phyloP scores from a whole-genome alignment of 164 flowering plant species.

The Saururus chinensis region DNA sequence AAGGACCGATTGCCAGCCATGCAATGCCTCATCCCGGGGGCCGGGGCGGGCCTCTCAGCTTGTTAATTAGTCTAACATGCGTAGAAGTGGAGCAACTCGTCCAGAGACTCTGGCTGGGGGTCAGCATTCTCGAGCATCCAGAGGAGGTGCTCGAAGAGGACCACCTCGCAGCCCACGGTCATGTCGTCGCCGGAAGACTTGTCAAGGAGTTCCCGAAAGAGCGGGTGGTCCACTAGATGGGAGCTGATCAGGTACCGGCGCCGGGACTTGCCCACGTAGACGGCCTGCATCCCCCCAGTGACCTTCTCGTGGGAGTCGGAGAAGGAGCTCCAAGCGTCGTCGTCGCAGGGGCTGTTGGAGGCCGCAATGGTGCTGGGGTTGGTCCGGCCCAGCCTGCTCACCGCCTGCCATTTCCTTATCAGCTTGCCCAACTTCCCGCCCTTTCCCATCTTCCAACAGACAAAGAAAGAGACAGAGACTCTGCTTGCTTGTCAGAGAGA shows the following conservation, averaged over 20 bases:
- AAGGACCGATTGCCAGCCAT: no score
- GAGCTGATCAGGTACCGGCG: constrained; percentile 49
- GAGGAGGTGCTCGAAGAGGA: constrained; percentile 80
- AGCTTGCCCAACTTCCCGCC: constrained; percentile 30
- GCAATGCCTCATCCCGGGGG: no score
- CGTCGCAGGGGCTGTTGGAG: constrained; percentile 10
- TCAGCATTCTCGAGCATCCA: constrained; percentile 89
- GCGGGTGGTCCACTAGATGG: constrained; percentile 54
- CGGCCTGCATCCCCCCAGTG: constrained; percentile 16
- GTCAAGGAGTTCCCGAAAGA: constrained; percentile 58
- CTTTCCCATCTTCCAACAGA: constrained; percentile 19
- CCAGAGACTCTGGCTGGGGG: constrained; percentile 51
- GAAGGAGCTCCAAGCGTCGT: neutral
- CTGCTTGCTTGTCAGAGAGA: neutral
- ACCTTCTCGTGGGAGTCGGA: neutral
- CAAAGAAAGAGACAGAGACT: neutral
- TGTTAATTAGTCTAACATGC: constrained; percentile 19
- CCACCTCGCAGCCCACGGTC: constrained; percentile 74
- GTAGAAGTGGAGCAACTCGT: constrained; percentile 75
- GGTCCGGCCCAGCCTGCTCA: constrained; percentile 14
- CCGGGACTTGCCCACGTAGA: constrained; percentile 70
- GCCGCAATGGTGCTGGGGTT: constrained; percentile 5
- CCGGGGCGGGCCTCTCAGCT: no score
- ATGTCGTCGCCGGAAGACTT: constrained; percentile 20
- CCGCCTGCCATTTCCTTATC: constrained; percentile 32